Conservation (phyloP, 73 alveolate genomes). For the Paramecium pentaurelia region DNA sequence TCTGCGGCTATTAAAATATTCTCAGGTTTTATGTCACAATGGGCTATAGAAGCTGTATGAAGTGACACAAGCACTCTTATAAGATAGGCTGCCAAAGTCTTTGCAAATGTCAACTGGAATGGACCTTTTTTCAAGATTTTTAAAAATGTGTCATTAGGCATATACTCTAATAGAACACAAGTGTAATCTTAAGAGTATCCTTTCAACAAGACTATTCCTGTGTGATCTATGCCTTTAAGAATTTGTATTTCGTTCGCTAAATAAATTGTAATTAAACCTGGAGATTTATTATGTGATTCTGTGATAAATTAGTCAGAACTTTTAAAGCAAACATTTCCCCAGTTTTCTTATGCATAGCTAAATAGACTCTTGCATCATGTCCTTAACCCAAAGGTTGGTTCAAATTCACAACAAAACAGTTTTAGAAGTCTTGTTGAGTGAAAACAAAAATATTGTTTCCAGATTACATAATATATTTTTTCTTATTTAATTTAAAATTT, state of each 20-base stretch:
- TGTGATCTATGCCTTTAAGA: neutral
- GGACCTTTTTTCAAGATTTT: constrained; percentile 31
- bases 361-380: constrained; percentile 13
- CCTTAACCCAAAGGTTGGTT: constrained; percentile 4
- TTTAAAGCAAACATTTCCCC: constrained; percentile 25
- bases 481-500: neutral
- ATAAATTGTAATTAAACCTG: constrained; percentile 37
- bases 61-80: neutral
- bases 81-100: neutral
- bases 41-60: neutral
- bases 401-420: neutral
- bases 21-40: constrained; percentile 50
- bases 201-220: neutral
- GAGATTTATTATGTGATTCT: constrained; percentile 9
- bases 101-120: neutral
- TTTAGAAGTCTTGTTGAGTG: constrained; percentile 26
- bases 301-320: neutral
- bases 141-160: constrained; percentile 48
- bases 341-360: constrained; percentile 24
- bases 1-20: constrained; percentile 15
- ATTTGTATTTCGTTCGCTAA: constrained; percentile 48
- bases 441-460: constrained; percentile 29
- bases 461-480: neutral
- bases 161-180: constrained; percentile 8
- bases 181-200: constrained; percentile 38